Conservation (phyloP, 305 asterid genomes). For the Withania somnifera region DNA sequence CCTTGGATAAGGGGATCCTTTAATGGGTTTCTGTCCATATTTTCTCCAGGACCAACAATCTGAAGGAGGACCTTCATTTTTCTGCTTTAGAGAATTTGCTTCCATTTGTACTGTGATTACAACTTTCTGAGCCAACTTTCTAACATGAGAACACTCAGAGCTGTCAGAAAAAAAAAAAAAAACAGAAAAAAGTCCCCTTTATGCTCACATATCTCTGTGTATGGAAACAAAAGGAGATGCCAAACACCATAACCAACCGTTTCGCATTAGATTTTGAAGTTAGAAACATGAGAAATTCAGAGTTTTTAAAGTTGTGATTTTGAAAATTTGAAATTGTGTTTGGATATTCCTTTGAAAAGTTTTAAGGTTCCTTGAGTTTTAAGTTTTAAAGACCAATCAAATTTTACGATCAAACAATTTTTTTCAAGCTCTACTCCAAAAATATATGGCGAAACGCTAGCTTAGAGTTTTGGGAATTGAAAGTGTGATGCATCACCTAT, state of each 20-base stretch:
- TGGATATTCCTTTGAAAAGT: no score
- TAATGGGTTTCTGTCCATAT: slow-evolving; percentile 85
- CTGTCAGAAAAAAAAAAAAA: not conserved
- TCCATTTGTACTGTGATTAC: slow-evolving; percentile 46
- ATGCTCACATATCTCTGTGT: not conserved
- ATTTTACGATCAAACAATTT: not conserved
- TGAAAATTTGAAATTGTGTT: no score
- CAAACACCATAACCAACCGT: not conserved
- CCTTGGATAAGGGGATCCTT: slow-evolving; percentile 91
- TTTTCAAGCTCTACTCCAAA: not conserved
- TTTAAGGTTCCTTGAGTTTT: no score
- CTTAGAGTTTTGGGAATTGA: not conserved
- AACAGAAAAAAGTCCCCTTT: not conserved
- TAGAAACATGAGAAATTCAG: not conserved
- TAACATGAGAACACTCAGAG: not conserved
- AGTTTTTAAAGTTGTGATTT: no score
- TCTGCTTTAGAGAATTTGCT: slow-evolving; percentile 34
- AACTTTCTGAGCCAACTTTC: slow-evolving; percentile 41
- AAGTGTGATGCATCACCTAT: slow-evolving; percentile 29
- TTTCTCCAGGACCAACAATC: slow-evolving; percentile 90
- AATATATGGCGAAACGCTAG: not conserved
- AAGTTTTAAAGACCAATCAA: not conserved
- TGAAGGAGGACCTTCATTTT: slow-evolving; percentile 51
- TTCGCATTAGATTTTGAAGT: no score
- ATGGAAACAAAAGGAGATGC: not conserved